Conservation (phyloP, 2,329 filamentous ascomycete genomes). For the Pleoardoris graminearum region DNA sequence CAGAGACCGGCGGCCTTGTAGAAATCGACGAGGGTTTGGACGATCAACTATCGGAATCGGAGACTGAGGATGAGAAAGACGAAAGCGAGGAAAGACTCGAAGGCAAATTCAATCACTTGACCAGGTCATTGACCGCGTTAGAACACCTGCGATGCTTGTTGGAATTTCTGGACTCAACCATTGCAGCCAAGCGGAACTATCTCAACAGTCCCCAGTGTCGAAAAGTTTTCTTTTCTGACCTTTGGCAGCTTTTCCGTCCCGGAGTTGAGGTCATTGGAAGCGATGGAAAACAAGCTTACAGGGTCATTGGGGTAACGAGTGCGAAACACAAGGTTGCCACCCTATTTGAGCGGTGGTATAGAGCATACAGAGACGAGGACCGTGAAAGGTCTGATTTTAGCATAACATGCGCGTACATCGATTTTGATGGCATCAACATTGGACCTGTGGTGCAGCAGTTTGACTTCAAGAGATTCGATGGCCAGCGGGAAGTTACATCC, state of each 20-base stretch:
- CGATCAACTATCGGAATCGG: not conserved
- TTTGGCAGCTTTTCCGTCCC: constrained; percentile 30
- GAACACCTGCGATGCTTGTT: constrained; percentile 4
- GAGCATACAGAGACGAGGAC: not conserved
- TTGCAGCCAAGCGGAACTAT: not conserved
- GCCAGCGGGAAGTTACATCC: constrained; percentile 24
- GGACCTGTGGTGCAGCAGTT: constrained; percentile 30
- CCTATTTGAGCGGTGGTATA: constrained; percentile 7
- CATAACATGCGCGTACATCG: constrained; percentile 24
- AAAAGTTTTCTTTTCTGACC: constrained; percentile 21
- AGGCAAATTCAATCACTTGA: not conserved
- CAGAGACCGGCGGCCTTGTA: no score
- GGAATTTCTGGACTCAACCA: not conserved
- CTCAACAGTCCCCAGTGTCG: constrained; percentile 4
- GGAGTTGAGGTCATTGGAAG: constrained; percentile 15
- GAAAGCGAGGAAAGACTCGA: not conserved
- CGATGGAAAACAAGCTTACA: constrained; percentile 27
- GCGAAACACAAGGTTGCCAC: constrained; percentile 5
- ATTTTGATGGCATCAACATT: constrained; percentile 38
- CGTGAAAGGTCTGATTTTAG: not conserved
- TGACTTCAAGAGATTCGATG: constrained; percentile 28
- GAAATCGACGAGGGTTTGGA: no score
- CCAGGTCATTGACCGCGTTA: not conserved
- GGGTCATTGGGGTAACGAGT: constrained; percentile 20
- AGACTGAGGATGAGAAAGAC: not conserved